Conservation (phyloP, 2,329 filamentous ascomycete species). For the Colletotrichum liaoningense region DNA sequence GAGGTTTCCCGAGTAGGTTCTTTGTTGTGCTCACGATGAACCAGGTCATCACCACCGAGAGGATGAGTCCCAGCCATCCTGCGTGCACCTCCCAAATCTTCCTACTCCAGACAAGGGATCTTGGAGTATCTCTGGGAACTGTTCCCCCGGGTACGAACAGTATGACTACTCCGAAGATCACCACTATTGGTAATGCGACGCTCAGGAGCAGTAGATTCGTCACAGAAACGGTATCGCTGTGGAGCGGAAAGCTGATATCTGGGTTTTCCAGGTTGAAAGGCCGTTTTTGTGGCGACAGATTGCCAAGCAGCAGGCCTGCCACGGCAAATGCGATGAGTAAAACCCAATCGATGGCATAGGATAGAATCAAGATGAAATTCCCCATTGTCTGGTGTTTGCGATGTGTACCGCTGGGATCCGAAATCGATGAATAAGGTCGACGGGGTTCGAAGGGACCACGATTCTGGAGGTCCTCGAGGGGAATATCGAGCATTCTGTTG, state of each 20-base stretch:
- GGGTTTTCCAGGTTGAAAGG: constrained; percentile 73
- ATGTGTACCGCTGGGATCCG: not conserved
- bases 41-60: constrained; percentile 74
- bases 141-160: constrained; percentile 73
- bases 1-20: constrained; percentile 67
- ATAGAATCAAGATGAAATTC: constrained; percentile 51
- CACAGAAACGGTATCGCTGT: constrained; percentile 70
- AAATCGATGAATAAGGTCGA: constrained; percentile 6
- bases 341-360: constrained; percentile 72
- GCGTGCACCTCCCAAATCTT: constrained; percentile 85
- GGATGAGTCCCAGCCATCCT: constrained; percentile 78
- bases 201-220: no score
- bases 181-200: constrained; percentile 58
- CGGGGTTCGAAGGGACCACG: not conserved
- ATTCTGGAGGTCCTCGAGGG: not conserved
- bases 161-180: constrained; percentile 72
- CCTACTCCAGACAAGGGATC: constrained; percentile 71
- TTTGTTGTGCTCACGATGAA: constrained; percentile 83
- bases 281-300: constrained; percentile 65
- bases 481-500: constrained; percentile 6
- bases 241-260: constrained; percentile 76
- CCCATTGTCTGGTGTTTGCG: constrained; percentile 3
- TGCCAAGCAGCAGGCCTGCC: constrained; percentile 64
- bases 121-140: constrained; percentile 64
- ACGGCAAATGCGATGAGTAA: constrained; percentile 49